Percentiles rank a stretch among this genome's conserved stretches.
phyloP scores from a whole-genome alignment of 1,284 basidiomycete genomes.

The Malassezia yamatoensis region DNA sequence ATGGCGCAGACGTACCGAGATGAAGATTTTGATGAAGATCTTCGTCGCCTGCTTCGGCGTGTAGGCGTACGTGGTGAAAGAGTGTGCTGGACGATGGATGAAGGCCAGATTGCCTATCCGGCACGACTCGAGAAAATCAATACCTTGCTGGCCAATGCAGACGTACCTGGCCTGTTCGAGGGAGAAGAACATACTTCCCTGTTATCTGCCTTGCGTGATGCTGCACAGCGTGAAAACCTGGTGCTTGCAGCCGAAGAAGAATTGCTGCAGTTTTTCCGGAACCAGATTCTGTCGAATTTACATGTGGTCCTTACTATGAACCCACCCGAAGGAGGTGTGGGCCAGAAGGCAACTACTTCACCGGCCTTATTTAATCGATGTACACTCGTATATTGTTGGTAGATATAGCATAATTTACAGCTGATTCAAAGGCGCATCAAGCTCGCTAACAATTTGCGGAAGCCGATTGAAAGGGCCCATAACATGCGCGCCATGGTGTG shows the following conservation, averaged over 20 bases:
- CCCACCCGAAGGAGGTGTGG: constrained; percentile 86
- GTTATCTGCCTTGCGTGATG: constrained; percentile 98
- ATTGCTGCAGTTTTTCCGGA: constrained; percentile 34
- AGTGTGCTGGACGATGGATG: constrained; percentile 98
- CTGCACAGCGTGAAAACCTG: constrained; percentile 87
- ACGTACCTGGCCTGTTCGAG: constrained; percentile 87
- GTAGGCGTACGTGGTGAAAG: constrained; percentile 97
- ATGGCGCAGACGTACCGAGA: constrained; percentile 97
- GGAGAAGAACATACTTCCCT: constrained; percentile 82
- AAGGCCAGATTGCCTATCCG: constrained; percentile 95
- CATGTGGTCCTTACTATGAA: constrained; percentile 79
- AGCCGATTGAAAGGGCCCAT: not conserved
- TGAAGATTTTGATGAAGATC: constrained; percentile 95
- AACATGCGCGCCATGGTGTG: constrained; percentile 14
- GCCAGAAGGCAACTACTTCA: constrained; percentile 88
- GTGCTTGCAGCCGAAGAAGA: constrained; percentile 92
- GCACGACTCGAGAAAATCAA: constrained; percentile 99
- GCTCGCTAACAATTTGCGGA: not conserved
- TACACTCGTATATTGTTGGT: constrained; percentile 37
- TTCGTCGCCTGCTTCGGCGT: constrained; percentile 81
- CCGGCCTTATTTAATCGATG: constrained; percentile 52
- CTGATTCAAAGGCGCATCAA: not conserved
- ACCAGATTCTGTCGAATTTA: constrained; percentile 34
- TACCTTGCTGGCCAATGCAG: constrained; percentile 95
- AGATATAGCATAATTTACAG: not conserved